Evolutionary conservation across 1,284 basidiomycete genomes (phyloP).

Genomic region (Tylopilus sp.): DNA sequence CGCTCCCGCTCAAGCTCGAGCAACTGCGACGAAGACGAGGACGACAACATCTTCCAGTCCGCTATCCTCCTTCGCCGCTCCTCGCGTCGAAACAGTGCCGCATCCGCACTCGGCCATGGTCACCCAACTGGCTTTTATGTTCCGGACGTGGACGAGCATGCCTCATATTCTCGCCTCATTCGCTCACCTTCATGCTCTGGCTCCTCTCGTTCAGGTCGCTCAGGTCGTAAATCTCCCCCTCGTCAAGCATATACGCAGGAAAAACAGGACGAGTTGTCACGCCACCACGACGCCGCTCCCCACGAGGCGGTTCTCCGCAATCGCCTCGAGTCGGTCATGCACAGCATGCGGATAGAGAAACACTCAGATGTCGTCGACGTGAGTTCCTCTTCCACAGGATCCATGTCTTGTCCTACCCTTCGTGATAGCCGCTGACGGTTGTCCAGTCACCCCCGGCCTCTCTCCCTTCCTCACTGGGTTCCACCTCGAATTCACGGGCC

Average conservation of each 20-base stretch:
- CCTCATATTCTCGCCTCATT: conserved; percentile 29
- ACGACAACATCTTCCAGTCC: conserved; percentile 29
- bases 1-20: conserved; percentile 30
- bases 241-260: conserved; percentile 15
- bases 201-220: conserved; percentile 27
- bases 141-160: conserved; percentile 26
- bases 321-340: conserved; percentile 51
- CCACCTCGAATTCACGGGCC: conserved; percentile 26
- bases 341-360: conserved; percentile 30
- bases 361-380: conserved; percentile 25
- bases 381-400: conserved; percentile 12
- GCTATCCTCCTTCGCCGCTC: conserved; percentile 23
- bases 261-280: conserved; percentile 19
- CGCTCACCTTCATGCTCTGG: conserved; percentile 31
- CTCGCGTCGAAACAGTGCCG: conserved; percentile 20
- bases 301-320: conserved; percentile 55
- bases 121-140: conserved; percentile 20
- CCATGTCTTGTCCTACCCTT: conserved; percentile 10
- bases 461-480: conserved; percentile 32
- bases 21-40: conserved; percentile 34
- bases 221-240: conserved; percentile 16
- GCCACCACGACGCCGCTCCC: conserved; percentile 38
- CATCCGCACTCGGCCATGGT: conserved; percentile 13
- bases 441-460: conserved; percentile 26
- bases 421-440: conserved; percentile 17